phyloP scores from a whole-genome alignment of 1,139 yeast genomes.

The Meyerozyma smithsonii region DNA sequence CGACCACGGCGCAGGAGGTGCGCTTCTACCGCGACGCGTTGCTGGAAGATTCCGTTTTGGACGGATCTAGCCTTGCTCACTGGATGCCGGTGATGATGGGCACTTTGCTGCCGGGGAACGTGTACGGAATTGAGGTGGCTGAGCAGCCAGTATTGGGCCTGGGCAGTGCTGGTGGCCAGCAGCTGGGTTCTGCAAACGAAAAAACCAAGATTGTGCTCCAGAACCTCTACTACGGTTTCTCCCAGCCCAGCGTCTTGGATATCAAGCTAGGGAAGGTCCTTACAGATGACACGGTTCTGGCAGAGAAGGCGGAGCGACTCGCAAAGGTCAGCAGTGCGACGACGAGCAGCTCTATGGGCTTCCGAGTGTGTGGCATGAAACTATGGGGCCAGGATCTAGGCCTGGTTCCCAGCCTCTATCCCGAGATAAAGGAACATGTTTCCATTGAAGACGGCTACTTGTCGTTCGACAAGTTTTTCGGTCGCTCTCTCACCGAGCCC shows the following conservation, averaged over 20 bases:
- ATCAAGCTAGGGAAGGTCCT: constrained; percentile 73
- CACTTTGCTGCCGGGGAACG: constrained; percentile 28
- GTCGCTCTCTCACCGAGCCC: constrained; percentile 49
- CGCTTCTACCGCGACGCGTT: constrained; percentile 56
- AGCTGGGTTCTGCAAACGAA: constrained; percentile 6
- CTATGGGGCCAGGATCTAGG: constrained; percentile 17
- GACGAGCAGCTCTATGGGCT: constrained; percentile 72
- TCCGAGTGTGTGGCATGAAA: constrained; percentile 89
- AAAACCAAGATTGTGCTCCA: constrained; percentile 60
- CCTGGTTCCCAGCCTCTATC: constrained; percentile 7
- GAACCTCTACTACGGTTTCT: constrained; percentile 60
- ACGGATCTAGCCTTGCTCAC: constrained; percentile 38
- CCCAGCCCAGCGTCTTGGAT: constrained; percentile 70
- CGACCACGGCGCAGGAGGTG: constrained; percentile 58
- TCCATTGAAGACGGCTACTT: constrained; percentile 33
- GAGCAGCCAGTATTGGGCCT: neutral
- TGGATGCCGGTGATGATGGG: constrained; percentile 52
- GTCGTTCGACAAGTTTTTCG: constrained; percentile 63
- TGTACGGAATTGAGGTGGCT: neutral
- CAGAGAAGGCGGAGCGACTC: constrained; percentile 60
- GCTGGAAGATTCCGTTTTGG: constrained; percentile 12
- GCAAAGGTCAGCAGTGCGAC: constrained; percentile 60
- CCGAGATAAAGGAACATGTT: constrained; percentile 10
- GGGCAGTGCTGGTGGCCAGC: neutral
- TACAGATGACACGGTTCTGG: constrained; percentile 45